Evolutionary conservation across 2,329 filamentous ascomycete genomes (phyloP).

Genomic region (Verticillium klebahnii): DNA sequence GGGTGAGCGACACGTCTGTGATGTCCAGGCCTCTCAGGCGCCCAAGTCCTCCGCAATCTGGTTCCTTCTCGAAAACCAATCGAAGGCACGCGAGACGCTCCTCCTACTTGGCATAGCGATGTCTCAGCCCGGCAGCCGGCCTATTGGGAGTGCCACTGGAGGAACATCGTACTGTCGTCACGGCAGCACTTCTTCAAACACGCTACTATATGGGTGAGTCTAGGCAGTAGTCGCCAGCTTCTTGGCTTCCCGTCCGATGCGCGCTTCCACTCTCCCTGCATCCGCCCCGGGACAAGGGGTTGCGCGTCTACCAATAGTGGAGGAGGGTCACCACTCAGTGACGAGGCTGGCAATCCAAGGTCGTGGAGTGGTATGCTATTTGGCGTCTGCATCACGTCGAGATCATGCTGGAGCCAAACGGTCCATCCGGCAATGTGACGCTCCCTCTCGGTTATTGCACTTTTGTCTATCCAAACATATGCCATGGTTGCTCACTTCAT

Average conservation of each 20-base stretch:
- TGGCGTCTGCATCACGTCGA: no score
- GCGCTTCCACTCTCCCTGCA: not conserved
- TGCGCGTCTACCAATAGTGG: not conserved
- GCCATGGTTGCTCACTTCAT: no score
- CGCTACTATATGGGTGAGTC: no score
- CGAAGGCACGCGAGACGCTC: not conserved
- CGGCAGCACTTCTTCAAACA: no score
- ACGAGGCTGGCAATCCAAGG: not conserved
- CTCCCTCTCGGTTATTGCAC: not conserved
- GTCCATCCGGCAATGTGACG: no score
- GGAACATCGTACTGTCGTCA: no score
- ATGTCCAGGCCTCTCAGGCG: no score
- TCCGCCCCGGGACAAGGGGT: not conserved
- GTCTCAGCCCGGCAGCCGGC: not conserved
- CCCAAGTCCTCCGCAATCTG: not conserved
- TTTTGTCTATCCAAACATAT: not conserved
- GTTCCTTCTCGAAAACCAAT: not conserved
- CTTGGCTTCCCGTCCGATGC: not conserved
- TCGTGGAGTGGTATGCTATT: not conserved
- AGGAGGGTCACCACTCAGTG: not conserved
- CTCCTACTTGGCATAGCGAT: not conserved
- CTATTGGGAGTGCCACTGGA: not conserved
- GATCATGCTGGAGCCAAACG: no score
- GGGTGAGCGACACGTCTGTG: not conserved
- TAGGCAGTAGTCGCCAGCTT: not conserved